These are phyloP conservation scores for Mortierella sp. DNA, from an alignment of 371 early-diverging fungal genomes.

Conservation along the genomic window DNA sequence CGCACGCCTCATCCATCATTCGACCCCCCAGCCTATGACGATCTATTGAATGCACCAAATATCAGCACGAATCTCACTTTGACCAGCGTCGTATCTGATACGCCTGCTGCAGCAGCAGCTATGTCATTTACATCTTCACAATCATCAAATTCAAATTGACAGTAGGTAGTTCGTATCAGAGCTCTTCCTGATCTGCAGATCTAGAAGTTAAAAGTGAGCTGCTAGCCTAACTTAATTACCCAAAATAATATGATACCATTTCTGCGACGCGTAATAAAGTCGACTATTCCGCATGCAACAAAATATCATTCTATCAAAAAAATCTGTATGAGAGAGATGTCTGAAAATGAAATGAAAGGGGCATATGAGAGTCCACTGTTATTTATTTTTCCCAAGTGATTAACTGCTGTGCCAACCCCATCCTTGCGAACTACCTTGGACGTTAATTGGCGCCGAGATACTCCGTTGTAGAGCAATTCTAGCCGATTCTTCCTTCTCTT, in stretches of 20 bases:
- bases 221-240: no score
- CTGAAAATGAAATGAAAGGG: neutral
- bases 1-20: neutral
- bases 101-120: neutral
- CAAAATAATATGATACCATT: no score
- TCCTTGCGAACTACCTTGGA: conserved; percentile 28
- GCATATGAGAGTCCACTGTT: neutral
- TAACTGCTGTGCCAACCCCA: conserved; percentile 40
- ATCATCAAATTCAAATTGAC: neutral
- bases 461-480: conserved; percentile 9
- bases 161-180: neutral
- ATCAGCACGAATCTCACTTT: neutral
- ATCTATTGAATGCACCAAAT: neutral
- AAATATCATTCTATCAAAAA: no score
- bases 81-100: neutral
- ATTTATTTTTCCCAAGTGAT: neutral
- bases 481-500: conserved; percentile 24
- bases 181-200: neutral
- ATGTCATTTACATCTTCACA: neutral
- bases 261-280: no score
- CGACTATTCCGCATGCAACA: neutral
- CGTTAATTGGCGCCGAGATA: conserved; percentile 38
- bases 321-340: no score
- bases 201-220: no score
- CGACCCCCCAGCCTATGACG: conserved; percentile 12